phyloP scores from a whole-genome alignment of 192 early-diverging fungal genomes.

The Podila minutissima region DNA sequence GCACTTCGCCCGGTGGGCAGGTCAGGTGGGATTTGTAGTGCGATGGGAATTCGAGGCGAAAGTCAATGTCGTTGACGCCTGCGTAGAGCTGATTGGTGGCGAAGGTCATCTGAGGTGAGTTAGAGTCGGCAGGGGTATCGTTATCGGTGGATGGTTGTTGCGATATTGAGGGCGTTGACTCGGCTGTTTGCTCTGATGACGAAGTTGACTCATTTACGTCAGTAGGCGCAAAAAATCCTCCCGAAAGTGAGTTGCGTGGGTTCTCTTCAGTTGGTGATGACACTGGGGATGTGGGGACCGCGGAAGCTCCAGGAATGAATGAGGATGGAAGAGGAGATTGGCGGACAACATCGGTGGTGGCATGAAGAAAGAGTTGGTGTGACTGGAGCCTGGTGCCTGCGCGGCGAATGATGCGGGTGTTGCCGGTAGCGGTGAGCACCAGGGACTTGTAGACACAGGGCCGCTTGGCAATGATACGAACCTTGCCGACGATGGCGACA shows the following conservation, averaged over 20 bases:
- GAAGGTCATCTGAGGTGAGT: not conserved
- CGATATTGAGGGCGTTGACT: not conserved
- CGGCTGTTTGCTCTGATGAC: not conserved
- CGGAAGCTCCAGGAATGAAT: not conserved
- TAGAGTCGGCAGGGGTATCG: not conserved
- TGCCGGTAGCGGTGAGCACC: conserved; percentile 16
- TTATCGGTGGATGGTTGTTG: not conserved
- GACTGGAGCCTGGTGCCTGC: conserved; percentile 16
- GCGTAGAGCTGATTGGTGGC: conserved; percentile 14
- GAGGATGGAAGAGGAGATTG: not conserved
- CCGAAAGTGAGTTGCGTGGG: too few relatives aligned
- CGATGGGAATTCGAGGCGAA: conserved; percentile 38
- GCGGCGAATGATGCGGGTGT: conserved; percentile 9
- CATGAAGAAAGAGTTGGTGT: conserved; percentile 21
- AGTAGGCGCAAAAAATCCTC: not conserved
- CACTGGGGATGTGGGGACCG: not conserved
- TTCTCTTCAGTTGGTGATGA: too few relatives aligned
- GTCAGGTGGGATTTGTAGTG: conserved; percentile 5
- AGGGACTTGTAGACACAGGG: conserved; percentile 32
- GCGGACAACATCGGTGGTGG: conserved; percentile 17
- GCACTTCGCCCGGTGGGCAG: not conserved
- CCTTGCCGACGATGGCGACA: conserved; percentile 23
- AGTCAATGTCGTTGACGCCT: conserved; percentile 46
- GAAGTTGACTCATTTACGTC: not conserved
- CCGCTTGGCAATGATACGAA: conserved; percentile 31